Evolutionary conservation across 2,329 filamentous ascomycete species (phyloP).

Genomic region (Lachnellula willkommii): DNA sequence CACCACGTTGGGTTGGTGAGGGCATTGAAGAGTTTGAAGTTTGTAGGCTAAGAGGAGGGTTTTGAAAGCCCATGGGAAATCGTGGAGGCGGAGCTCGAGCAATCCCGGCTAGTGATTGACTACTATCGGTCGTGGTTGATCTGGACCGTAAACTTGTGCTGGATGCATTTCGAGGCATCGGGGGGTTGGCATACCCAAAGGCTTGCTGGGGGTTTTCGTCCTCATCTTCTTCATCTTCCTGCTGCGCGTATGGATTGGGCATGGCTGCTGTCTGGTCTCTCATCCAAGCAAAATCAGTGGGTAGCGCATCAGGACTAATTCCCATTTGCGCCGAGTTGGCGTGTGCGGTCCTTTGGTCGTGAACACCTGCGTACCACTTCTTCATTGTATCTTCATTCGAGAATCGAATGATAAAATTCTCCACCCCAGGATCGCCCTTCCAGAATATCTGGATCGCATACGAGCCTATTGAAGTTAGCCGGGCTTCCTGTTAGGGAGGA

Average conservation of each 20-base stretch:
- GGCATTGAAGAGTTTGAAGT: slow-evolving; percentile 41
- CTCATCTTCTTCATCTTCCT: slow-evolving; percentile 59
- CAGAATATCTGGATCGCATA: slow-evolving; percentile 98
- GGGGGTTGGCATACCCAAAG: slow-evolving; percentile 38
- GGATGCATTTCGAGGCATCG: slow-evolving; percentile 63
- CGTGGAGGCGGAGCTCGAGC: slow-evolving; percentile 61
- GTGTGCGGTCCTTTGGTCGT: slow-evolving; percentile 65
- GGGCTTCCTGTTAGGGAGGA: not conserved
- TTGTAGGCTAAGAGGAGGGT: slow-evolving; percentile 64
- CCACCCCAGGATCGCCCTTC: slow-evolving; percentile 92
- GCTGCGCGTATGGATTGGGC: slow-evolving; percentile 74
- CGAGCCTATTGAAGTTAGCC: slow-evolving; percentile 55
- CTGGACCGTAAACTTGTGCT: slow-evolving; percentile 70
- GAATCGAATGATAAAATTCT: slow-evolving; percentile 95
- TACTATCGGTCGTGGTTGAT: slow-evolving; percentile 69
- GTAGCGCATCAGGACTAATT: slow-evolving; percentile 36
- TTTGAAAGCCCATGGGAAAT: slow-evolving; percentile 57
- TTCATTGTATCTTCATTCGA: slow-evolving; percentile 86
- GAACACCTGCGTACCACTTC: slow-evolving; percentile 80
- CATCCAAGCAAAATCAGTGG: slow-evolving; percentile 76
- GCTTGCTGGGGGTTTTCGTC: slow-evolving; percentile 39
- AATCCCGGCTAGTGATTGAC: slow-evolving; percentile 51
- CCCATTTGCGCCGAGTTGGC: slow-evolving; percentile 42
- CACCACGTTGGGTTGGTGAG: slow-evolving; percentile 29
- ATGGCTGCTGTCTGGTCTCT: slow-evolving; percentile 58